These are phyloP conservation scores for Plasmopara viticola DNA, from an alignment of 352 stramenopile species.

Conservation along the genomic window DNA sequence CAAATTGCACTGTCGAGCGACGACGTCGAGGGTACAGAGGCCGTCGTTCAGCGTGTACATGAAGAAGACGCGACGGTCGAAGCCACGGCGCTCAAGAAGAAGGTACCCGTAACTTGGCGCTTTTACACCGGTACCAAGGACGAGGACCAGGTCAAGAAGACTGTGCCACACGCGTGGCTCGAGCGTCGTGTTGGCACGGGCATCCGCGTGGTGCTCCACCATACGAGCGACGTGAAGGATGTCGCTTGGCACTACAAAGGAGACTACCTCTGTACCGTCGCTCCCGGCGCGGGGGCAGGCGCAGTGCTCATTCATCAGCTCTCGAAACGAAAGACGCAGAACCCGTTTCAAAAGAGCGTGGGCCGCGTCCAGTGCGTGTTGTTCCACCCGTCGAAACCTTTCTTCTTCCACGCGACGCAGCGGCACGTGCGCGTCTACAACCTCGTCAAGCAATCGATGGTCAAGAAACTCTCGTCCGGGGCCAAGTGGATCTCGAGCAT, in stretches of 20 bases:
- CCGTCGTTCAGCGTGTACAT: conserved; percentile 51
- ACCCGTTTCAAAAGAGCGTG: conserved; percentile 95
- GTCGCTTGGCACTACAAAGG: conserved; percentile 98
- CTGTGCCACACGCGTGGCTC: conserved; percentile 42
- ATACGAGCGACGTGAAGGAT: conserved; percentile 88
- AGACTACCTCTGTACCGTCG: conserved; percentile 97
- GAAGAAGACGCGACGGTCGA: conserved; percentile 68
- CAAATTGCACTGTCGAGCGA: conserved; percentile 41
- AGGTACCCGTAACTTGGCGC: conserved; percentile 89
- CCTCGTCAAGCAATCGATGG: conserved; percentile 95
- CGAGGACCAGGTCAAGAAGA: conserved; percentile 57
- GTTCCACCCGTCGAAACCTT: conserved; percentile 98
- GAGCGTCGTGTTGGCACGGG: conserved; percentile 74
- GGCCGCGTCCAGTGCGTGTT: conserved; percentile 92
- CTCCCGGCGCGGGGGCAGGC: conserved; percentile 79
- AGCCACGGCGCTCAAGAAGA: conserved; percentile 75
- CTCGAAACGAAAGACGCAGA: conserved; percentile 95
- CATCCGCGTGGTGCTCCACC: conserved; percentile 81
- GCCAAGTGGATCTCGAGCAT: conserved; percentile 99
- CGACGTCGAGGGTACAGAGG: conserved; percentile 32
- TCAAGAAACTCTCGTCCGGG: conserved; percentile 97
- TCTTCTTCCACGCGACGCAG: conserved; percentile 99
- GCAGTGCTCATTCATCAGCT: conserved; percentile 98
- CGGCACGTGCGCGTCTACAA: conserved; percentile 98
- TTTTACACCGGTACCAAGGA: conserved; percentile 81